Evolutionary conservation across 176 grass and related monocot genomes (phyloP), one percentile per base, ranked within the genome.

Genomic region (Musa schizocarpa): DNA sequence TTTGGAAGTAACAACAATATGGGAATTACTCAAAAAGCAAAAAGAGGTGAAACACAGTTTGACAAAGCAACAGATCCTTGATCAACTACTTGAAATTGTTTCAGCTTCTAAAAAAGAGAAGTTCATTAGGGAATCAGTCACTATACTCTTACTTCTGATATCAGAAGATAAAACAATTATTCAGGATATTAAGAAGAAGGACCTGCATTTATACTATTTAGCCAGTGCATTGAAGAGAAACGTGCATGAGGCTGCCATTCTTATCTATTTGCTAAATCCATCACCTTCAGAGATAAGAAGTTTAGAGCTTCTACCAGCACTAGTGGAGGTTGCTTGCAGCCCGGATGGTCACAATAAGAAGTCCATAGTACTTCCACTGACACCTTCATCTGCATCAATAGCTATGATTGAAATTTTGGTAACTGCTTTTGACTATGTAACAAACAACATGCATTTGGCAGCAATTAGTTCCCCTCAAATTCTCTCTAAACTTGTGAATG

Each of bases 391-490:
- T 29, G 95, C 95, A 79, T 99, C 95, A 23, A 91, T 99, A 87
- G 86, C 90, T 57, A 87, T 99, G 82, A 99, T 99, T 80, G 95
- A 99, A 81, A 86, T 91, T 59, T 77, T 99, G 65, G 95, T 99
- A 62, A 99, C 95, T 51, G 88, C 95, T 84, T 99, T 94, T 4
- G 95, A 99, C 83, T 94, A 99, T 89, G 88, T 99, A 81, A 99
- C 95, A 1, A 99, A 99, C 66, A 99, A 94, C 78, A 78, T 99
- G 58, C 90, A 94, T 83, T 88, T 99, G 73, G 88, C 86, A 77
- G 69, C 80, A n/a, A 83, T 99, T 76, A 91, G 87, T 73, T 99
- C 90, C 13, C 95, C 90, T 20, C 80, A 77, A 72, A 86, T 89
- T 77, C 80, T 99, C 19, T 88, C 82, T 71, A 92, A 99, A 67